Base-by-base conservation (phyloP, 177 flowering plant species). In the Vitis hybrid region DNA sequence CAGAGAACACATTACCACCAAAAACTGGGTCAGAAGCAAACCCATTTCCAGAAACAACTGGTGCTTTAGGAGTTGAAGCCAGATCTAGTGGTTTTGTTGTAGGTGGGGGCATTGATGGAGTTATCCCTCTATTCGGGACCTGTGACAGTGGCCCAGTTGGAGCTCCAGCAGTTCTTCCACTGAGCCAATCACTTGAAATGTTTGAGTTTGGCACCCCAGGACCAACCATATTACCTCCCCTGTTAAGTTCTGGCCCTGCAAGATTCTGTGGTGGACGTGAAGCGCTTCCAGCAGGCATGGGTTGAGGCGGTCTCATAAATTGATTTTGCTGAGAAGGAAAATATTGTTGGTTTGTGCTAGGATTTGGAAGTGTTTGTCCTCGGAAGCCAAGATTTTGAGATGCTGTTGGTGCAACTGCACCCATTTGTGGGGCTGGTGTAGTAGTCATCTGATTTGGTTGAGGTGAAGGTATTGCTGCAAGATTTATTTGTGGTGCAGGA, bases 401-500 rank as follows among this genome's bases (percentile, higher is more conserved):
- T 70, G 80, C 65, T 55, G 80, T 16, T 26, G 83, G 76, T 8
- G 76, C 73, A 73, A 50, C 59, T 13, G 77, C 52, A 71, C 81
- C 62, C 74, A 74, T 66, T 75, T 82, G 92, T 48, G 82, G 63
- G 29, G 79, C 68, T 55, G 87, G 73, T 26, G 84, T 55, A 45
- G 80, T 72, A 69, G 75, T 71, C 65, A 56, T 68, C 57, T 84
- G 45, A 77, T 72, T 82, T 45, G 61, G 18, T 71, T 87, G 89
- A 26, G 86, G 76, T 39, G 76, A 78, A 77, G 92, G 75, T 45
- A 51, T 19, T 3, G 89, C 84, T 48, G 87, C 56, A 72, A 86
- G 75, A 84, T 84, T 89, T 70, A 95, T 93, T 72, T 89, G 85
- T 7, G 99, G 99, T 12, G 99, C 77, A 48, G 99, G 98, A 66